These are phyloP conservation scores for Solanum hybrid DNA, from an alignment of 305 asterid species.

Conservation along the genomic window DNA sequence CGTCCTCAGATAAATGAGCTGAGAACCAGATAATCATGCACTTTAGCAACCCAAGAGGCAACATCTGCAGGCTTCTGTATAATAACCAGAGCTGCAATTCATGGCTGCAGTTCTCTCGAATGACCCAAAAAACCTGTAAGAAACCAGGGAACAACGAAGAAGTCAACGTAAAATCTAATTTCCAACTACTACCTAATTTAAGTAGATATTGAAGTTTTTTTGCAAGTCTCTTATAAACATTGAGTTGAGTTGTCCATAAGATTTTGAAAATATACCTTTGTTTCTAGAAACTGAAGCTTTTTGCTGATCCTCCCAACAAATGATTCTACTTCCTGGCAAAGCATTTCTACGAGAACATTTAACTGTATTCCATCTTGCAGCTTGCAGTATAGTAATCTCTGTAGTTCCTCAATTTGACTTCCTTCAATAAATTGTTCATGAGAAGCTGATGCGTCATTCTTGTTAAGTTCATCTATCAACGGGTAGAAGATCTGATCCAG, in stretches of 20 bases:
- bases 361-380: conserved; percentile 28
- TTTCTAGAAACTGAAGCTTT: conserved; percentile 47
- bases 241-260: neutral
- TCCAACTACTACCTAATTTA: neutral
- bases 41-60: conserved; percentile 66
- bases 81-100: conserved; percentile 66
- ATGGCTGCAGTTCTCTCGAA: conserved; percentile 41
- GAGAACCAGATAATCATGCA: conserved; percentile 61
- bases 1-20: conserved; percentile 45
- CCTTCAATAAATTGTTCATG: conserved; percentile 37
- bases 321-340: conserved; percentile 46
- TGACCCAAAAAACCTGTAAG: conserved; percentile 51
- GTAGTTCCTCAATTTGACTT: conserved; percentile 49
- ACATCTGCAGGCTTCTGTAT: conserved; percentile 47
- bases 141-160: conserved; percentile 29
- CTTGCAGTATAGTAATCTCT: conserved; percentile 38
- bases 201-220: neutral
- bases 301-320: conserved; percentile 37
- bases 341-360: conserved; percentile 39
- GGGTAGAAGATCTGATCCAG: conserved; percentile 56
- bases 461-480: conserved; percentile 32
- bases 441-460: conserved; percentile 21
- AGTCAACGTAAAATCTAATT: conserved; percentile 15
- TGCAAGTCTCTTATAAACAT: neutral
- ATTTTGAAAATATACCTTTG: conserved; percentile 37